Conservation (phyloP, 495 filamentous ascomycete genomes). For the Tuber umbilicatum region DNA sequence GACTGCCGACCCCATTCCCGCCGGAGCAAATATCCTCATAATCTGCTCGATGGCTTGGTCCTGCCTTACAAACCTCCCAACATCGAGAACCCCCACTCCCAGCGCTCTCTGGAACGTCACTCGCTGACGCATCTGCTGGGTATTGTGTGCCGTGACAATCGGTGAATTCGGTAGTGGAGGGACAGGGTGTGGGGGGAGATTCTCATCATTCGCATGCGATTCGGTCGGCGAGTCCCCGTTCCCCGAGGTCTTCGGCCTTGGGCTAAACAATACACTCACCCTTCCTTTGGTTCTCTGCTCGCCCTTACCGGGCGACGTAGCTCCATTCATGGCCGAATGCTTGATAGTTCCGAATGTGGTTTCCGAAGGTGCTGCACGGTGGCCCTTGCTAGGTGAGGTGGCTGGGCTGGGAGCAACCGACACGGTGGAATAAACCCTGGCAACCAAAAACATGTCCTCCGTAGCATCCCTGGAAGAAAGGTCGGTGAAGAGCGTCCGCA, state of each 20-base stretch:
- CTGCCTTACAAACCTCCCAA: conserved; percentile 70
- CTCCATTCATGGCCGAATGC: conserved; percentile 20
- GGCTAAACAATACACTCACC: conserved; percentile 41
- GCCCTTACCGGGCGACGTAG: conserved; percentile 18
- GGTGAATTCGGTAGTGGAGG: conserved; percentile 20
- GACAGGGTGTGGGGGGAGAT: conserved; percentile 13
- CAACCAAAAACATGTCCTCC: conserved; percentile 78
- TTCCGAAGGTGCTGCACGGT: conserved; percentile 14
- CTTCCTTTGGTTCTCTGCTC: conserved; percentile 38
- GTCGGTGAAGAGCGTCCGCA: conserved; percentile 83
- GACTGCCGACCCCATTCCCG: conserved; percentile 25
- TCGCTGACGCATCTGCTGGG: conserved; percentile 12
- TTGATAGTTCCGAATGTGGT: conserved; percentile 20
- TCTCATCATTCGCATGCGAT: conserved; percentile 30
- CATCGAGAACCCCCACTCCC: conserved; percentile 73
- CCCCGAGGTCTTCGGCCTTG: conserved; percentile 35
- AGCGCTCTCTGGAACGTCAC: conserved; percentile 46
- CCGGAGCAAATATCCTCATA: conserved; percentile 70
- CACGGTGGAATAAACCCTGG: conserved; percentile 59
- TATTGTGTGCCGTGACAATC: conserved; percentile 1
- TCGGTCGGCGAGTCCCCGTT: conserved; percentile 26
- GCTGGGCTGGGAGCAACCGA: conserved; percentile 14
- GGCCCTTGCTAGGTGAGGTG: conserved; percentile 18
- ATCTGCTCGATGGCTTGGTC: conserved; percentile 68
- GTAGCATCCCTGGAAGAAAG: conserved; percentile 75